Percentiles rank a stretch among this genome's conserved stretches.
Conservation (phyloP, 2,329 filamentous ascomycete species). For the Teratosphaeria gauchensis region DNA sequence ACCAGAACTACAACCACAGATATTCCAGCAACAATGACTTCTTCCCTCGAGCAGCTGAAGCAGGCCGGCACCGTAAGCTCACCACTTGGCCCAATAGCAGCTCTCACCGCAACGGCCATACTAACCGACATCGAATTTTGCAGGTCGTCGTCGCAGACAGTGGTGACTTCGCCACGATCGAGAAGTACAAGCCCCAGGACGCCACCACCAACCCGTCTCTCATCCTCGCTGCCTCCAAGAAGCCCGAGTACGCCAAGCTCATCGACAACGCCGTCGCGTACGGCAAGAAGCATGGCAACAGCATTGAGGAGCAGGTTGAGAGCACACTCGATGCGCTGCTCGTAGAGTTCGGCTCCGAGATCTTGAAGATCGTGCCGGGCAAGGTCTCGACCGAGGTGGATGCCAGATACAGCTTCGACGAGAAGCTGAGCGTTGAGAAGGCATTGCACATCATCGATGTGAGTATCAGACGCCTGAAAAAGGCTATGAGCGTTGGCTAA, state of each 20-base stretch:
- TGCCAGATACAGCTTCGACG: constrained; percentile 91
- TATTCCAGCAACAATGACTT: constrained; percentile 56
- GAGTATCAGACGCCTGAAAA: constrained; percentile 28
- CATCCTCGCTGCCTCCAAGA: constrained; percentile 97
- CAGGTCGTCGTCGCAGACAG: constrained; percentile 95
- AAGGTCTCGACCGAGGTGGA: constrained; percentile 99
- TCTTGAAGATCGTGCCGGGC: constrained; percentile 91
- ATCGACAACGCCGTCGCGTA: constrained; percentile 78
- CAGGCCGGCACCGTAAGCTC: constrained; percentile 82
- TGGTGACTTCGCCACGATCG: constrained; percentile 77
- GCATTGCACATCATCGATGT: constrained; percentile 94
- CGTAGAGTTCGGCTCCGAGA: constrained; percentile 97
- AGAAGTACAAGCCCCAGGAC: constrained; percentile 99
- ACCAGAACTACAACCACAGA: background rate
- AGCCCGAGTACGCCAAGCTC: constrained; percentile 86
- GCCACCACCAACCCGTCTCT: constrained; percentile 99
- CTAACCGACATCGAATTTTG: background rate
- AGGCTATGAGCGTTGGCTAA: constrained; percentile 2
- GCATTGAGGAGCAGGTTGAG: constrained; percentile 75
- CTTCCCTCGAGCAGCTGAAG: constrained; percentile 94
- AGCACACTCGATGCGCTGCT: constrained; percentile 84
- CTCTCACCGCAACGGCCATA: background rate
- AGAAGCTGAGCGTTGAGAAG: constrained; percentile 84
- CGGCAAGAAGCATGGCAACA: constrained; percentile 64
- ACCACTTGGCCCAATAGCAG: constrained; percentile 4